Conservation (phyloP, 768 basidiomycete species). For the Mycena polygramma region DNA sequence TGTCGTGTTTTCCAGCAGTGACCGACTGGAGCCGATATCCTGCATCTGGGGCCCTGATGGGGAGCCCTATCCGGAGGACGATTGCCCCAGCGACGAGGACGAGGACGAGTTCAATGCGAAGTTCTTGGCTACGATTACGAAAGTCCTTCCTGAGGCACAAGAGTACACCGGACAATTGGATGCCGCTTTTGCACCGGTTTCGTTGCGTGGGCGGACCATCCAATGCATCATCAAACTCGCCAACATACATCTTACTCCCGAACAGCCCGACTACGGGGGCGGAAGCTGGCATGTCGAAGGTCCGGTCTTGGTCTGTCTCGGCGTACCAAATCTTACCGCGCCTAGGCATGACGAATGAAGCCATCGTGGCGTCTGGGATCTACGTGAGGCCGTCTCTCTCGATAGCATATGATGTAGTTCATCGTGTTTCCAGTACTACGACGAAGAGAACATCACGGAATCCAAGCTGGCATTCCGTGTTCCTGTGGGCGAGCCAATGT, state of each 20-base stretch:
- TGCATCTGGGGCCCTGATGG: slow-evolving; percentile 32
- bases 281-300: slow-evolving; percentile 44
- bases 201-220: slow-evolving; percentile 30
- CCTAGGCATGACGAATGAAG: slow-evolving; percentile 38
- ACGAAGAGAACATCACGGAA: slow-evolving; percentile 39
- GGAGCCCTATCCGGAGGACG: slow-evolving; percentile 25
- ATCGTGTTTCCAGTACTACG: slow-evolving; percentile 32
- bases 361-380: slow-evolving; percentile 38
- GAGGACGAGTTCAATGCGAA: slow-evolving; percentile 26
- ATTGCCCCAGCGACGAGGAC: slow-evolving; percentile 27
- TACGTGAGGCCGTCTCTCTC: slow-evolving; percentile 21
- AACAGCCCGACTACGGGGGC: slow-evolving; percentile 37
- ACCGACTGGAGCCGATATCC: slow-evolving; percentile 5
- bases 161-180: slow-evolving; percentile 23
- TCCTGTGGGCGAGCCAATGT: slow-evolving; percentile 29
- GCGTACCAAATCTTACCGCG: not conserved
- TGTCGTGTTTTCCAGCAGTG: not conserved
- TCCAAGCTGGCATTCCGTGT: slow-evolving; percentile 31
- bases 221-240: slow-evolving; percentile 40
- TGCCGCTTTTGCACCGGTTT: slow-evolving; percentile 20
- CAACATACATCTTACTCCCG: slow-evolving; percentile 39
- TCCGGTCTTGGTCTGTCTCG: not conserved
- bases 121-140: not conserved
- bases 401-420: not conserved
- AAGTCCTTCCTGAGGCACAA: slow-evolving; percentile 18